Conservation (phyloP, 257 asterid genomes). For the Handroanthus guayacan region DNA sequence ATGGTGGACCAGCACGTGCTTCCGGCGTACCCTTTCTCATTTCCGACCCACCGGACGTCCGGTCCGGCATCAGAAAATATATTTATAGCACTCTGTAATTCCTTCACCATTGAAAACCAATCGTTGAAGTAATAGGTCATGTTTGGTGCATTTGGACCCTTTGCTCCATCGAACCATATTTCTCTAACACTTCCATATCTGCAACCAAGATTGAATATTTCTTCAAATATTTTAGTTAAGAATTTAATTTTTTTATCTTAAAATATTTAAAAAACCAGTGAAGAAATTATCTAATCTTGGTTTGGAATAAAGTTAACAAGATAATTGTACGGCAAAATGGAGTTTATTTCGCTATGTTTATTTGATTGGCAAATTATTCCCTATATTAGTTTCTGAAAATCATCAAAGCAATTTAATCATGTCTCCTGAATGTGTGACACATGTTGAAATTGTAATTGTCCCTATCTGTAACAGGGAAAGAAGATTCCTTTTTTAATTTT, state of each 20-base stretch:
- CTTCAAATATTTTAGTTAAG: neutral
- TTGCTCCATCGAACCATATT: constrained; percentile 98
- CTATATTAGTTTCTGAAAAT: too few relatives aligned
- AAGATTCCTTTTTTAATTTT: too few relatives aligned
- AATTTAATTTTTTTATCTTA: too few relatives aligned
- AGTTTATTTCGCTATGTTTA: too few relatives aligned
- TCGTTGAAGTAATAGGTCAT: constrained; percentile 81
- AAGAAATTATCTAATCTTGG: too few relatives aligned
- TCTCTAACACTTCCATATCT: constrained; percentile 84
- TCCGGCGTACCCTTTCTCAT: constrained; percentile 85
- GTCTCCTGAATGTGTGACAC: too few relatives aligned
- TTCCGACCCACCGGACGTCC: constrained; percentile 88
- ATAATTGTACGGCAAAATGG: too few relatives aligned
- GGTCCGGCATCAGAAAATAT: constrained; percentile 98
- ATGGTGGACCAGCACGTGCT: constrained; percentile 93
- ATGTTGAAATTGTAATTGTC: too few relatives aligned
- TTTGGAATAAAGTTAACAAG: too few relatives aligned
- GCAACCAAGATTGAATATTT: neutral
- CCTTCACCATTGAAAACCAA: constrained; percentile 93
- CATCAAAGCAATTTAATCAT: too few relatives aligned
- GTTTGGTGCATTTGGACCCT: constrained; percentile 80
- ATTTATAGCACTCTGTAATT: constrained; percentile 79
- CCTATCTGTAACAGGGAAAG: too few relatives aligned
- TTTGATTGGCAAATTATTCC: too few relatives aligned
- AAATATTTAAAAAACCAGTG: neutral